A percentile compares a stretch with the other conserved stretches of the same genome.
phyloP scores from a whole-genome alignment of 345 rosid species.

The Salix dunnii region DNA sequence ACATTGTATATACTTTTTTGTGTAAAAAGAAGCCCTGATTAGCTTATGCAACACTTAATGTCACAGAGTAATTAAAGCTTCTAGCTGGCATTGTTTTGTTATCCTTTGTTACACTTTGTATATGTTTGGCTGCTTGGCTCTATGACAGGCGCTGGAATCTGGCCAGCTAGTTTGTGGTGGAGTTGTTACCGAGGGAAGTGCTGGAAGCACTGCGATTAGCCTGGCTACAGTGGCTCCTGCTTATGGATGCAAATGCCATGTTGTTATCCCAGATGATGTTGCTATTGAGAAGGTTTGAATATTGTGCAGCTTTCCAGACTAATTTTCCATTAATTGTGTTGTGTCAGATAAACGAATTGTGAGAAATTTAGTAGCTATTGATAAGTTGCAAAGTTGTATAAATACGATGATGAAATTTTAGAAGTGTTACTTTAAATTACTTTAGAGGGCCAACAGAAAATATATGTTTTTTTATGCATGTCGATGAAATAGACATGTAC shows the following conservation, averaged over 20 bases:
- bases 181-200: slow-evolving; percentile 87
- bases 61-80: not conserved
- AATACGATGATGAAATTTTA: not conserved
- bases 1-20: not conserved
- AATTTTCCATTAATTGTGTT: not conserved
- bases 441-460: too few relatives aligned
- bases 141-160: slow-evolving; percentile 66
- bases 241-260: slow-evolving; percentile 88
- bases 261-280: slow-evolving; percentile 93
- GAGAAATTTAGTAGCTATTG: too few relatives aligned
- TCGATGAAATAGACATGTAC: too few relatives aligned
- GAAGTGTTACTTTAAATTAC: too few relatives aligned
- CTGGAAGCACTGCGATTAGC: slow-evolving; percentile 97
- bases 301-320: not conserved
- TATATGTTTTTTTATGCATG: too few relatives aligned
- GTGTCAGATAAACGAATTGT: too few relatives aligned
- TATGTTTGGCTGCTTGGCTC: not conserved
- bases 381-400: too few relatives aligned
- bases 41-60: not conserved
- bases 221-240: slow-evolving; percentile 91
- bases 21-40: not conserved
- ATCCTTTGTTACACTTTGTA: not conserved
- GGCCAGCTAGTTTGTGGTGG: slow-evolving; percentile 68
- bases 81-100: not conserved
- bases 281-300: slow-evolving; percentile 81